phyloP scores from a whole-genome alignment of 2,329 filamentous ascomycete species.

The Hypoxylon sp. region DNA sequence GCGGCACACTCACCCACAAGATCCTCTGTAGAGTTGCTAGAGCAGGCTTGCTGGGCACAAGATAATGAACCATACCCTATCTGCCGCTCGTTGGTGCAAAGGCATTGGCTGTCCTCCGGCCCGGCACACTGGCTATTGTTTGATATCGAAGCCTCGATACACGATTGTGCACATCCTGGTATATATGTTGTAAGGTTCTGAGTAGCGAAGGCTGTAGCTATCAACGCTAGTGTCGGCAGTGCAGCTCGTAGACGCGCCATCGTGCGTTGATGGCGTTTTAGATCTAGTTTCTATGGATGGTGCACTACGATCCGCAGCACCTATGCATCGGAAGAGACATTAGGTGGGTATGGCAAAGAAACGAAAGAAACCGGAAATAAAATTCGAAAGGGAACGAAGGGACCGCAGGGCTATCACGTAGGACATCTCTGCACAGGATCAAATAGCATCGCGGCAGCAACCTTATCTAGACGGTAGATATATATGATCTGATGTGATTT shows the following conservation, averaged over 20 bases:
- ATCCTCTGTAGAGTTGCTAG: conserved; percentile 9
- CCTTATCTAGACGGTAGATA: conserved; percentile 10
- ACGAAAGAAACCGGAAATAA: not conserved
- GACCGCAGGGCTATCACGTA: conserved; percentile 1
- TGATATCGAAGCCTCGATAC: conserved; percentile 29
- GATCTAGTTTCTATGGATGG: no score
- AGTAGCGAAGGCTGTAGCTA: conserved; percentile 6
- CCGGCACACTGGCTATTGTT: conserved; percentile 25
- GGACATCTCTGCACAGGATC: no score
- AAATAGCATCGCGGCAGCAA: conserved; percentile 12
- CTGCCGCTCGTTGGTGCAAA: conserved; percentile 30
- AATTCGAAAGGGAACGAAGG: conserved; percentile 3
- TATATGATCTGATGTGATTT: conserved; percentile 18
- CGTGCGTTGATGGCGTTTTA: conserved; percentile 4
- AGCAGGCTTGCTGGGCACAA: conserved; percentile 21
- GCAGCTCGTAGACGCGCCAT: conserved; percentile 19
- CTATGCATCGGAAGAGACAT: not conserved
- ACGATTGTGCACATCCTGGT: conserved; percentile 36
- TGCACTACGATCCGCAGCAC: conserved; percentile 1
- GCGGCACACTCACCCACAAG: conserved; percentile 8
- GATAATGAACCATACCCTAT: conserved; percentile 20
- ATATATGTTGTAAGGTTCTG: conserved; percentile 37
- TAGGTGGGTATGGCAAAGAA: not conserved
- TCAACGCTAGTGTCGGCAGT: not conserved
- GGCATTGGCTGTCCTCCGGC: conserved; percentile 34